Evolutionary conservation across 345 rosid genomes (phyloP).

Genomic region (Hirschfeldia incana): DNA sequence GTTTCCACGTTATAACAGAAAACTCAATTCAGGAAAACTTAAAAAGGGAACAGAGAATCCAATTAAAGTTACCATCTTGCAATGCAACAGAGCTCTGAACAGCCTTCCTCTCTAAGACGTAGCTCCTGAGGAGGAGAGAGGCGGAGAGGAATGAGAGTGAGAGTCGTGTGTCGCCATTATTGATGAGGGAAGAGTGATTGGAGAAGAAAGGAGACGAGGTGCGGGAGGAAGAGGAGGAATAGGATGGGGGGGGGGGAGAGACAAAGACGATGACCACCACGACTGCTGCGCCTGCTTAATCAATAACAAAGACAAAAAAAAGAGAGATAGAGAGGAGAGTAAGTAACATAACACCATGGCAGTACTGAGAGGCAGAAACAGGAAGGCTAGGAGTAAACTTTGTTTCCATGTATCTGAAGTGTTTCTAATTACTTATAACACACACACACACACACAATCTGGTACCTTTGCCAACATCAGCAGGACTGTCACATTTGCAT

Average conservation of each 20-base stretch:
- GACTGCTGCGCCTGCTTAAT: conserved; percentile 61
- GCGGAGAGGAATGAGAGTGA: conserved; percentile 43
- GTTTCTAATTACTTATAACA: neutral
- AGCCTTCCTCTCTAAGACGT: conserved; percentile 44
- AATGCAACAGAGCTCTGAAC: conserved; percentile 42
- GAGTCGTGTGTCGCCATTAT: conserved; percentile 14
- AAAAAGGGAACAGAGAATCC: neutral
- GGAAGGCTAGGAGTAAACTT: neutral
- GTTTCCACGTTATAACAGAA: neutral
- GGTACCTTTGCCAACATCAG: conserved; percentile 64
- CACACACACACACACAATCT: neutral
- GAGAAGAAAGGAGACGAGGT: conserved; percentile 23
- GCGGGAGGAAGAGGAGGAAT: neutral
- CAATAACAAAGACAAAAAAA: neutral
- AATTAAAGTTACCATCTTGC: conserved; percentile 47
- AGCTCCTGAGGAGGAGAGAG: conserved; percentile 6
- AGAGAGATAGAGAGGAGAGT: neutral
- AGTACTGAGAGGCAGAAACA: neutral
- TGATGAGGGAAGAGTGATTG: neutral
- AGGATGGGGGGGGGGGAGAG: neutral
- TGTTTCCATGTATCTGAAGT: neutral
- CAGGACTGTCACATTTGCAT: conserved; percentile 48
- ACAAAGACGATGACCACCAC: conserved; percentile 43
- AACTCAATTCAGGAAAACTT: neutral
- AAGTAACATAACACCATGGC: neutral